Percentiles rank a stretch among this genome's conserved stretches.
Evolutionary conservation across 1,284 basidiomycete species (phyloP).

Genomic region (Meira miltonrushii): DNA sequence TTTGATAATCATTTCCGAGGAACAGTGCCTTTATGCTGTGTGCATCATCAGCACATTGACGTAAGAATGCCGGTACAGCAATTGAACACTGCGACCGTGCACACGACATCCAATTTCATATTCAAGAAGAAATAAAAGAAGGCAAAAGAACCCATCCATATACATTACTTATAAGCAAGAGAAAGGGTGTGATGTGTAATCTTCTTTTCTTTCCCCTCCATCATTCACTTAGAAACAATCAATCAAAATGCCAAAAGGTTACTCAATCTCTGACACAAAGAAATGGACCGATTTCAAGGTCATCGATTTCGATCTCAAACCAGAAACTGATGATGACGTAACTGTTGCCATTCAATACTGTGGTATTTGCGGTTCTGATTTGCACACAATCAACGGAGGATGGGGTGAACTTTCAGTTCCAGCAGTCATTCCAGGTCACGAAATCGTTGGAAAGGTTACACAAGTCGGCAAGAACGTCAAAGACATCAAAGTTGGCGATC

Average conservation of each 20-base stretch:
- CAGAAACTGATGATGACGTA: constrained; percentile 42
- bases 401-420: constrained; percentile 43
- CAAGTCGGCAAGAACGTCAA: constrained; percentile 56
- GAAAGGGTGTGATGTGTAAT: too few species aligned
- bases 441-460: constrained; percentile 62
- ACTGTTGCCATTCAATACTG: constrained; percentile 46
- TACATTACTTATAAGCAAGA: too few species aligned
- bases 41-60: too few species aligned
- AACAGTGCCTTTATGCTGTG: too few species aligned
- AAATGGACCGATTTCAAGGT: constrained; percentile 52
- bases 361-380: constrained; percentile 33
- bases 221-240: neutral
- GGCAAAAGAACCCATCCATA: too few species aligned
- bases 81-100: too few species aligned
- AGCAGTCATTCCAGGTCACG: constrained; percentile 58
- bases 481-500: constrained; percentile 62
- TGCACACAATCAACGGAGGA: constrained; percentile 46
- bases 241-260: constrained; percentile 34
- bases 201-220: neutral
- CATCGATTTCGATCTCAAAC: constrained; percentile 48
- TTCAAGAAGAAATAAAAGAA: too few species aligned
- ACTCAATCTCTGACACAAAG: constrained; percentile 46
- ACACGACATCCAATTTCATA: too few species aligned
- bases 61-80: too few species aligned
- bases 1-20: too few species aligned